Percentiles rank a stretch among this genome's conserved stretches.
Conservation (phyloP, 768 basidiomycete species). For the Leccinum variicolor region DNA sequence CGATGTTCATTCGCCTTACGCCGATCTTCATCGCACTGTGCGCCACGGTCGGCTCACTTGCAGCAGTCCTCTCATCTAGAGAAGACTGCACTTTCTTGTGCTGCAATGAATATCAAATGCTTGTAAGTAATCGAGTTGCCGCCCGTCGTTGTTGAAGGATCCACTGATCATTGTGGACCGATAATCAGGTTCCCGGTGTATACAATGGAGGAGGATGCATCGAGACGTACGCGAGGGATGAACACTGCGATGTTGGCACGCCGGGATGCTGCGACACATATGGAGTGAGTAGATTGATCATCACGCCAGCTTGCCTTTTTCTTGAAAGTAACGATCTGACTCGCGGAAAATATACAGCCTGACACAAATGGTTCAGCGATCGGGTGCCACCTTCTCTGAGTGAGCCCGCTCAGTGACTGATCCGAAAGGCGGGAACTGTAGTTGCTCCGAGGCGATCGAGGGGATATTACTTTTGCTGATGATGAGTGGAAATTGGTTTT, state of each 20-base stretch:
- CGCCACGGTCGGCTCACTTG: background rate
- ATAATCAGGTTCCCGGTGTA: background rate
- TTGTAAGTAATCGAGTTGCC: background rate
- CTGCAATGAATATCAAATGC: rapidly evolving
- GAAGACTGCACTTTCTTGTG: background rate
- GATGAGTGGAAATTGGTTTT: too few relatives aligned
- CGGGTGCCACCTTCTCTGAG: too few relatives aligned
- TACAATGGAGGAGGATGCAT: too few relatives aligned
- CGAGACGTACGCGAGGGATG: background rate
- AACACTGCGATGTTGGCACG: background rate
- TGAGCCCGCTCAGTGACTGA: too few relatives aligned
- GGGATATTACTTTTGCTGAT: too few relatives aligned
- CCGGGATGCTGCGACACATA: background rate
- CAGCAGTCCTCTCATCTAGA: background rate
- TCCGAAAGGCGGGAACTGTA: too few relatives aligned
- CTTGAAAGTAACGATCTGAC: background rate
- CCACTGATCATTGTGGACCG: background rate
- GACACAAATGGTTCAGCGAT: too few relatives aligned
- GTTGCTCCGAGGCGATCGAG: too few relatives aligned
- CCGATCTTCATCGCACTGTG: background rate
- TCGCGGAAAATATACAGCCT: too few relatives aligned
- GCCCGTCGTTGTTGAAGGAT: background rate
- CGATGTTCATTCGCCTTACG: background rate
- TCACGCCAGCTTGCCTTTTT: background rate
- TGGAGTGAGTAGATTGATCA: background rate